Base-by-base conservation (phyloP, 108 stramenopile genomes). In the Fragilariopsis cylindrus region DNA sequence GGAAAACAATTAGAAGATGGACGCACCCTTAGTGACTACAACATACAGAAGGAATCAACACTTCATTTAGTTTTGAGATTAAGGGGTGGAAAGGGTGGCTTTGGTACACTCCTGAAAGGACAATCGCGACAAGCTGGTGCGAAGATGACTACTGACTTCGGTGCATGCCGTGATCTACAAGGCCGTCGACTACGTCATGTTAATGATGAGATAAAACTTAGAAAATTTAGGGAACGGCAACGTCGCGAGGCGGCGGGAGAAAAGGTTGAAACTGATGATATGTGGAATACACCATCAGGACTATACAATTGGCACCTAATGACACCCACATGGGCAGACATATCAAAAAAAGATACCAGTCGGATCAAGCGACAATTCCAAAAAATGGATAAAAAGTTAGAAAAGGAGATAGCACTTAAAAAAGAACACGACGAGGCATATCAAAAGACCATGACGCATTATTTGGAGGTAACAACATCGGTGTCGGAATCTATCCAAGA, bases 1-100 rank as follows among this genome's bases (percentile, higher is more conserved):
- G 98, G 97, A 74, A 99, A 99, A 93, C 97, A 99, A 85, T 86
- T 99, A 76, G 99, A 99, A 85, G 99, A 98, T 75, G 98, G 98
- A 70, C 93, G 98, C 30, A 98, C 99, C 13, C 90, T 99, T 60
- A 87, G 90, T 39, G 99, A 99, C 82, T 99, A 99, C 96, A 98
- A 98, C 85, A 99, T 99, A 85, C 98, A 99, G 77, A 93, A 95
- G 90, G 97, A 97, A 80, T 96, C 95, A 47, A 97, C 96, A 9
- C 85, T 98, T 16, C 97, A 99, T 83, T 81, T 98, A 69, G 97
- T 97, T 70, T 78, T 98, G 48, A 89, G 97, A 64, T 85, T 99
- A 50, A 82, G 63, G 1, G 96, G 95, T 40, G 96, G 96, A 7
- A 96, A 97, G 75, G 97, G 98, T 11, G 98, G 98, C 3, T 98